Conservation (phyloP, 768 basidiomycete species). For the Filobasidium floriforme region DNA sequence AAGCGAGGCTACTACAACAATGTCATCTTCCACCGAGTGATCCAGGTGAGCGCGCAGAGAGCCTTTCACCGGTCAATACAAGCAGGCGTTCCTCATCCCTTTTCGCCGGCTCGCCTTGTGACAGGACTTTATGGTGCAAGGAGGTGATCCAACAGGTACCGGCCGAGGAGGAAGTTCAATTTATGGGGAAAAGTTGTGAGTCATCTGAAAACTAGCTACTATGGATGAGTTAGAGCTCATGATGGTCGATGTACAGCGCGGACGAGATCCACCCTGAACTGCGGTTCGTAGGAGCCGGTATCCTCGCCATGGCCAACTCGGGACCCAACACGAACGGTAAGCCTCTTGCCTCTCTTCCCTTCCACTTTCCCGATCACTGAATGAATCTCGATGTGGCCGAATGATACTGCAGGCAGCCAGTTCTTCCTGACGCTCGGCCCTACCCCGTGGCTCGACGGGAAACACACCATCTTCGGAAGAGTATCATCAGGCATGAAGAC, state of each 20-base stretch:
- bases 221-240: neutral
- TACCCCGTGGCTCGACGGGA: slow-evolving; percentile 46
- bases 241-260: slow-evolving; percentile 44
- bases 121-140: slow-evolving; percentile 96
- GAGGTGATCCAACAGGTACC: slow-evolving; percentile 89
- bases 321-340: slow-evolving; percentile 49
- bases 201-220: neutral
- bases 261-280: slow-evolving; percentile 87
- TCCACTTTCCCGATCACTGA: slow-evolving; percentile 4
- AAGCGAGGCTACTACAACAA: slow-evolving; percentile 88
- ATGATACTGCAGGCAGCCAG: slow-evolving; percentile 34
- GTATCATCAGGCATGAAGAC: slow-evolving; percentile 87
- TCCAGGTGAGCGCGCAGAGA: slow-evolving; percentile 55
- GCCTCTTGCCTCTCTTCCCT: slow-evolving; percentile 11
- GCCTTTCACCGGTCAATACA: neutral
- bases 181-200: slow-evolving; percentile 53
- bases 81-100: neutral
- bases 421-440: slow-evolving; percentile 45
- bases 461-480: slow-evolving; percentile 59
- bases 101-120: neutral
- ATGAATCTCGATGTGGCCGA: neutral
- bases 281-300: slow-evolving; percentile 90
- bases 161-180: slow-evolving; percentile 61
- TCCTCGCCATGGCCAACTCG: slow-evolving; percentile 55
- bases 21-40: slow-evolving; percentile 82